Evolutionary conservation across 768 basidiomycete species (phyloP), one percentile per base, ranked within the genome.

Genomic region (Tricholoma saponaceum): DNA sequence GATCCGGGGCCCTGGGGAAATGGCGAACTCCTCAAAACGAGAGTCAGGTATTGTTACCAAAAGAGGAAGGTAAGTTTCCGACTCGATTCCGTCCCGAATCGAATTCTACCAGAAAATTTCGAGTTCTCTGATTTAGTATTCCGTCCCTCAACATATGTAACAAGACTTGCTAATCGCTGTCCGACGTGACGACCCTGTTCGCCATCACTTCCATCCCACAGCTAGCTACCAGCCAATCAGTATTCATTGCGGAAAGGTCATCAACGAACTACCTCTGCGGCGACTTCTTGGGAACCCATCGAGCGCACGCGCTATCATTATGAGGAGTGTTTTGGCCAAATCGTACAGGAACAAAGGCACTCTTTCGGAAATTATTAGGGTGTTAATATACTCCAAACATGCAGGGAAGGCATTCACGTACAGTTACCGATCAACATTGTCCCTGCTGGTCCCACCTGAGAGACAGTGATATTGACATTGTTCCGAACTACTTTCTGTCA

Each of bases 81-180:
- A 43, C 5, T 52, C 37, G 57, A 52, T 58, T 58, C 57, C 57
- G 55, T 33, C 20, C 10, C 30, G n/a, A n/a, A n/a, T 23, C 35
- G 37, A n/a, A 16, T 4, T 18, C 20, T 18, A 28, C 3, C 44
- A 33, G 14, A 37, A 14, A 37, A 16, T 49, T 25, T 55, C 30
- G 20, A 49, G 13, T 26, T 55, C 26, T 28, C 54, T 37, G 39
- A 14, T n/a, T 18, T 10, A 23, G 10, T 3, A 32, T 32, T 32
- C 7, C 8, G 4, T 10, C 30, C 30, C 30, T n/a, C n/a, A n/a
- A n/a, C n/a, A n/a, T n/a, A n/a, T n/a, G n/a, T n/a, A 10, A 32
- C 30, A 8, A 32, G 12, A 4, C 10, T 3, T 22, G 14, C 52
- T 39, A 9, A 23, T 39, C 5, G 41, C 41, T 9, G 20, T 43